These are phyloP conservation scores for Neltuma alba DNA, from an alignment of 306 rosid species.

Conservation along the genomic window DNA sequence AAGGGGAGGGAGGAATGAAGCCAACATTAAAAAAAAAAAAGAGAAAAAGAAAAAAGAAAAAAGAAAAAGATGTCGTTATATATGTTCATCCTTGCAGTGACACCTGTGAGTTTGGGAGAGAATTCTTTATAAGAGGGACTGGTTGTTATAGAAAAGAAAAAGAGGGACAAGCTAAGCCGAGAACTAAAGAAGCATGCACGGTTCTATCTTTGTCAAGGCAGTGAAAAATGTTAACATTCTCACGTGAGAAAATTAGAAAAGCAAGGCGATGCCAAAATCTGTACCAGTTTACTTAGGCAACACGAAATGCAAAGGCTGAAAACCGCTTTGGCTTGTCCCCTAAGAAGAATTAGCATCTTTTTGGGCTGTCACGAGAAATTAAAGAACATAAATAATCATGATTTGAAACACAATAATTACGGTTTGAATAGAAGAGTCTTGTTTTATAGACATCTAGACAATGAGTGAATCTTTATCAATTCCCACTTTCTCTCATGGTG, in stretches of 20 bases:
- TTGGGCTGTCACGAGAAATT: slow-evolving; percentile 30
- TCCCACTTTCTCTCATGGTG: slow-evolving; percentile 2
- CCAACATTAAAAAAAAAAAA: too few relatives aligned
- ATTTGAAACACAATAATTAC: slow-evolving; percentile 38
- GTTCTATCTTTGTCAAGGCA: background rate
- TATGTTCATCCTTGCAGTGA: too few relatives aligned
- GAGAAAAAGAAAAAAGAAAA: too few relatives aligned
- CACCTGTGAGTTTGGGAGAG: too few relatives aligned
- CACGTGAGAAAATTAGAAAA: background rate
- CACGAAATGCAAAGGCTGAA: slow-evolving; percentile 32
- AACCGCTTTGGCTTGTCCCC: slow-evolving; percentile 40
- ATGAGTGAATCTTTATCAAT: slow-evolving; percentile 11
- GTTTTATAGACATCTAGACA: slow-evolving; percentile 8
- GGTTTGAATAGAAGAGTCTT: background rate
- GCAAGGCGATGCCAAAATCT: background rate
- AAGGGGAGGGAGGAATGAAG: too few relatives aligned
- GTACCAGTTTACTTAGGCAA: slow-evolving; percentile 12
- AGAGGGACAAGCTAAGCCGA: too few relatives aligned
- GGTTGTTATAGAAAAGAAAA: too few relatives aligned
- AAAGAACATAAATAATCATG: slow-evolving; percentile 38
- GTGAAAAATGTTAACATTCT: background rate
- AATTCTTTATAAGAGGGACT: too few relatives aligned
- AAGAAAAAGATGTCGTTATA: too few relatives aligned
- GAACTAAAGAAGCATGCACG: too few relatives aligned
- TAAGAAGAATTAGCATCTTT: slow-evolving; percentile 33